phyloP scores from a whole-genome alignment of 179 eudicot genomes.

The Heliamphora pulchella region DNA sequence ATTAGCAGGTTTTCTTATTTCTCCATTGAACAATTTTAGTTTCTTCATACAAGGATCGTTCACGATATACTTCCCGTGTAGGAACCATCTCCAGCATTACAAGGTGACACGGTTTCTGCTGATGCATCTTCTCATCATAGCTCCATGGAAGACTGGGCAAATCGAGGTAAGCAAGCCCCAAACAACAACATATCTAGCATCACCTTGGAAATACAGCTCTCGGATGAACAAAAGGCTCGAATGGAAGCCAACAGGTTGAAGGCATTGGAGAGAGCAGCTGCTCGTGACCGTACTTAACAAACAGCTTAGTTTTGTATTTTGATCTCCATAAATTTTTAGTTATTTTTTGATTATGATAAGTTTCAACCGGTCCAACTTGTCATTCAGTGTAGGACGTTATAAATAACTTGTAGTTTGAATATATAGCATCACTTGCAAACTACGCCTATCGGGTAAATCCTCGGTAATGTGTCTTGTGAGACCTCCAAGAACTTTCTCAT shows the following conservation, averaged over 20 bases:
- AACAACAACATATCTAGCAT: slow-evolving; percentile 15
- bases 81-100: slow-evolving; percentile 35
- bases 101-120: slow-evolving; percentile 16
- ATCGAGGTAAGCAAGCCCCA: slow-evolving; percentile 21
- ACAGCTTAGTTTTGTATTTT: slow-evolving; percentile 24
- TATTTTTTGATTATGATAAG: no score
- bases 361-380: no score
- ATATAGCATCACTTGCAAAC: no score
- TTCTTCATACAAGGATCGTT: neutral
- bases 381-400: no score
- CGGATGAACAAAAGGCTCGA: slow-evolving; percentile 68
- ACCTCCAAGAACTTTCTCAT: no score
- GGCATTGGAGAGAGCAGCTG: slow-evolving; percentile 78
- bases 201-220: slow-evolving; percentile 24
- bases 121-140: slow-evolving; percentile 23
- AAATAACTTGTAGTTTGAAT: no score
- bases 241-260: slow-evolving; percentile 77
- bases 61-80: slow-evolving; percentile 21
- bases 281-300: slow-evolving; percentile 34
- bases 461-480: no score
- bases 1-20: neutral
- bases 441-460: no score
- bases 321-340: neutral
- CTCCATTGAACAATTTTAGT: neutral
- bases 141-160: slow-evolving; percentile 19